Evolutionary conservation across 768 basidiomycete genomes (phyloP).

Genomic region (Phaffia tasmanica): DNA sequence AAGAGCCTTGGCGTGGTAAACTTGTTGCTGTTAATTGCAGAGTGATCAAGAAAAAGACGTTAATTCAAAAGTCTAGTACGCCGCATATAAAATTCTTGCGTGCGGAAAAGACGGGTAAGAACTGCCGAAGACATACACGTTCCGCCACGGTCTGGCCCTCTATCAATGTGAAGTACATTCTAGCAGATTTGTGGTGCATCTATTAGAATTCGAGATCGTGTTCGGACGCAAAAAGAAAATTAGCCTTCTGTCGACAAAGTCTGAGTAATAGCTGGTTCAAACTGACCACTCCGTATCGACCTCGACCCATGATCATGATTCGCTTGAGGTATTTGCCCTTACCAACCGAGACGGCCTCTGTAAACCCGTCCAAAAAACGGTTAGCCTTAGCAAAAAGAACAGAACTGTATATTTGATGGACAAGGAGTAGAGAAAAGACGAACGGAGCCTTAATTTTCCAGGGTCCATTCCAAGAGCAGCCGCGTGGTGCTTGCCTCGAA

Average conservation of each 20-base stretch:
- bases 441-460: conserved; percentile 68
- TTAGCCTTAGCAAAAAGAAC: background rate
- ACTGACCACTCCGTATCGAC: conserved; percentile 53
- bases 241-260: background rate
- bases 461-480: conserved; percentile 63
- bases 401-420: background rate
- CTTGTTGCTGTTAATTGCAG: background rate
- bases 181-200: conserved; percentile 61
- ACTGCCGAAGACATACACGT: background rate
- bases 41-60: background rate
- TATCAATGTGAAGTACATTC: conserved; percentile 61
- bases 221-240: background rate
- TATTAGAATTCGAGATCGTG: background rate
- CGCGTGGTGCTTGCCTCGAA: conserved; percentile 76
- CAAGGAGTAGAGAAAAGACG: conserved; percentile 36
- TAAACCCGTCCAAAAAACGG: background rate
- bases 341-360: conserved; percentile 57
- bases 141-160: conserved; percentile 56
- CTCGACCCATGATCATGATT: conserved; percentile 72
- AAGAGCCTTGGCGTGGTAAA: background rate
- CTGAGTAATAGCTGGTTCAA: background rate
- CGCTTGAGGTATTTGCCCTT: conserved; percentile 63
- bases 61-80: background rate
- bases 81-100: background rate
- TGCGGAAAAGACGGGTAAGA: background rate